These are phyloP conservation scores for Acacia crassicarpa DNA, from an alignment of 306 rosid genomes.

Conservation along the genomic window DNA sequence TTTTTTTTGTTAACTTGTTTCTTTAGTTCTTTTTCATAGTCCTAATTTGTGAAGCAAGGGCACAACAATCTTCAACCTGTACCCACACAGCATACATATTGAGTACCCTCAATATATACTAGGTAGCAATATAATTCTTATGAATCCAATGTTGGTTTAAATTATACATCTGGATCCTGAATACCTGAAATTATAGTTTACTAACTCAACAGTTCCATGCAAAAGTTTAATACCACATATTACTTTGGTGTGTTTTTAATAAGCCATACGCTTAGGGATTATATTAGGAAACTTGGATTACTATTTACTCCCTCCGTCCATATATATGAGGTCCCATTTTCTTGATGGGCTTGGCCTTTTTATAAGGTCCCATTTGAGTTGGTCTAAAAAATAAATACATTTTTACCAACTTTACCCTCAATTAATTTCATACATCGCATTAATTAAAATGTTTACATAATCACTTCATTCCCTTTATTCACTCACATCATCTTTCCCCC, in stretches of 20 bases:
- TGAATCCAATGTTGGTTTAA: background rate
- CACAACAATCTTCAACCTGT: background rate
- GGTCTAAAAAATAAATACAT: too few species aligned
- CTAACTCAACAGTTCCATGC: background rate
- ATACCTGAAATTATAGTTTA: background rate
- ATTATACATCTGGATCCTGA: background rate
- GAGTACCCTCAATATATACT: background rate
- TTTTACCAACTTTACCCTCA: too few species aligned
- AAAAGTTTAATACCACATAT: background rate
- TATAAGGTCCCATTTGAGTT: too few species aligned
- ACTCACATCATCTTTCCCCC: too few species aligned
- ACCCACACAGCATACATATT: background rate
- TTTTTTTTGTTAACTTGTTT: background rate
- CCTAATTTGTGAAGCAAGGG: background rate
- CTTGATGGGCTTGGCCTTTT: too few species aligned
- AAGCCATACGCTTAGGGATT: background rate
- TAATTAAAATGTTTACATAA: too few species aligned
- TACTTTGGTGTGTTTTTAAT: background rate
- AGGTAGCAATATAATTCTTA: background rate
- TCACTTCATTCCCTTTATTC: too few species aligned
- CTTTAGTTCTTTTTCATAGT: background rate
- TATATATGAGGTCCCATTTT: too few species aligned
- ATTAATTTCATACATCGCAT: too few species aligned
- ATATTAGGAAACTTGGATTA: background rate
- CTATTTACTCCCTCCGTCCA: background rate